phyloP scores from a whole-genome alignment of 176 grass and related monocot species.

The Miscanthus lutarioriparius region DNA sequence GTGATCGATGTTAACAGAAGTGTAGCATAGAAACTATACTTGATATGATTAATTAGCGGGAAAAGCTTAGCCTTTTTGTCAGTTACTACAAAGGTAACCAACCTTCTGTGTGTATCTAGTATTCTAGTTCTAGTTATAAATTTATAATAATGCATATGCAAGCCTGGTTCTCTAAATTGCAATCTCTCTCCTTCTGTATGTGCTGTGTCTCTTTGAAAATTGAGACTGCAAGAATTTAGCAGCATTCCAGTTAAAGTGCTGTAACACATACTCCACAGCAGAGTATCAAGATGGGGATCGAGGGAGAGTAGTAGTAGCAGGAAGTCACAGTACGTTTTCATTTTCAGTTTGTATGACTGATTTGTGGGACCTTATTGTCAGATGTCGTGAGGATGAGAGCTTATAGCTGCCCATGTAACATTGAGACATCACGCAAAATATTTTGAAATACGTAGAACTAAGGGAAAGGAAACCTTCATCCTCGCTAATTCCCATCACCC shows the following conservation, averaged over 20 bases:
- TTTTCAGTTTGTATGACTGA: neutral
- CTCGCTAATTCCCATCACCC: neutral
- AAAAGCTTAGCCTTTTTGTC: slow-evolving; percentile 43
- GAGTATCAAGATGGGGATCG: neutral
- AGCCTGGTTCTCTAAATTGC: neutral
- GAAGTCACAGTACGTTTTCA: neutral
- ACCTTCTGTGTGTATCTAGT: slow-evolving; percentile 15
- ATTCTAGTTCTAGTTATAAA: slow-evolving; percentile 26
- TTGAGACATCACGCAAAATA: neutral
- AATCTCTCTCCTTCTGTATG: slow-evolving; percentile 8
- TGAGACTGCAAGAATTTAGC: slow-evolving; percentile 25
- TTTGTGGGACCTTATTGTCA: neutral
- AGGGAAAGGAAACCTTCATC: neutral
- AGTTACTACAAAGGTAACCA: slow-evolving; percentile 1
- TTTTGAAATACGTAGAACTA: too few species aligned
- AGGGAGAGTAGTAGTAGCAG: neutral
- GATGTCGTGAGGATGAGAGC: neutral
- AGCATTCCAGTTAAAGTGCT: slow-evolving; percentile 41
- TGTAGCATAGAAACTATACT: slow-evolving; percentile 34
- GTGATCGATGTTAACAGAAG: slow-evolving; percentile 41
- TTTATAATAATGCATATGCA: slow-evolving; percentile 8
- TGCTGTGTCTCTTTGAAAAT: neutral
- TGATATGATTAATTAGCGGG: slow-evolving; percentile 51
- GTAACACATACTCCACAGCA: neutral
- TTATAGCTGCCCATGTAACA: neutral